These are phyloP conservation scores for Penicillium mononematosum DNA, from an alignment of 495 filamentous ascomycete genomes.

Conservation along the genomic window DNA sequence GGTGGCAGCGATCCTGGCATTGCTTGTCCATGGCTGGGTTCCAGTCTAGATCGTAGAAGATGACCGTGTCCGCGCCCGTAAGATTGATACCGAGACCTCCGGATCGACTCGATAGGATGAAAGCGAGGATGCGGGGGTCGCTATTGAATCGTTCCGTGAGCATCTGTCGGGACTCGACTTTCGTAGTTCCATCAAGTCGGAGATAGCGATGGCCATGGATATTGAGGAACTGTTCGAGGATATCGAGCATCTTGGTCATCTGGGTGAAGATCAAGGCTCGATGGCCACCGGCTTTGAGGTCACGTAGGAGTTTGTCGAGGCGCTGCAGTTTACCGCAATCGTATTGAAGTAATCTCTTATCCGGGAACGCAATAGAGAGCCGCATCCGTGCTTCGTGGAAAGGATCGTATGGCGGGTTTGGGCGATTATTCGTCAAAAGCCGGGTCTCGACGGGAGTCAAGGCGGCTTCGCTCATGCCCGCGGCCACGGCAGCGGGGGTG, in stretches of 20 bases:
- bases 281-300: constrained; percentile 85
- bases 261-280: constrained; percentile 97
- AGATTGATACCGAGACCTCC: constrained; percentile 96
- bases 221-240: constrained; percentile 96
- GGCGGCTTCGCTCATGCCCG: constrained; percentile 67
- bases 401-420: constrained; percentile 66
- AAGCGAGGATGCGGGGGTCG: constrained; percentile 84
- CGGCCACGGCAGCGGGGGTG: constrained; percentile 81
- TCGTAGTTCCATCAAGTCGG: constrained; percentile 90
- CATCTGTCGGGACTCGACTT: constrained; percentile 92
- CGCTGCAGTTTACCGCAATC: constrained; percentile 97
- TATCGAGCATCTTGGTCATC: constrained; percentile 98
- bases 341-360: constrained; percentile 91
- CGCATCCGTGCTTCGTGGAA: constrained; percentile 95
- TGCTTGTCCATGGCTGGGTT: constrained; percentile 99
- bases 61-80: constrained; percentile 95
- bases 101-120: constrained; percentile 92
- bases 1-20: constrained; percentile 96
- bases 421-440: constrained; percentile 45
- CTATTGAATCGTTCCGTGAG: constrained; percentile 97
- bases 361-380: constrained; percentile 92
- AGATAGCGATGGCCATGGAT: constrained; percentile 97
- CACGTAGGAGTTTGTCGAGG: constrained; percentile 81
- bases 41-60: constrained; percentile 99
- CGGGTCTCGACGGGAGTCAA: constrained; percentile 66